Evolutionary conservation across 768 basidiomycete genomes (phyloP), one percentile per base, ranked within the genome.

Genomic region (Leccinum subtestaceum): DNA sequence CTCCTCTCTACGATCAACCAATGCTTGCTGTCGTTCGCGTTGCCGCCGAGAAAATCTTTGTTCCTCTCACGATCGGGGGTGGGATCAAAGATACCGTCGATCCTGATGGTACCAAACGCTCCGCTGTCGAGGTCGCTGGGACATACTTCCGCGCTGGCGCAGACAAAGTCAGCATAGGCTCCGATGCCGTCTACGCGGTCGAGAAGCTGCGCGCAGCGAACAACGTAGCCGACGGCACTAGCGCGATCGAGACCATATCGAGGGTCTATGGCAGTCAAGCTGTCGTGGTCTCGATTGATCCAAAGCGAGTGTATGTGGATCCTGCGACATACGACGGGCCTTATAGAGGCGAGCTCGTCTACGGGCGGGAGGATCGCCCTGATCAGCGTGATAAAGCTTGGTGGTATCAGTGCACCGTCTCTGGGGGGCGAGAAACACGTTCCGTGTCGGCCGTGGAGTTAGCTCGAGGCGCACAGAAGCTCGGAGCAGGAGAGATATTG

Each of bases 371-470:
- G 3, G 77, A 79, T 58, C 74, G 75, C 8, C 70, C 76, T 8
- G 83, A 78, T 58, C 89, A 89, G 62, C 76, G 80, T 55, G 87
- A 84, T 46, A 87, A 84, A 69, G 88, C 86, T 46, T 98, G 97
- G 95, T 98, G 96, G 97, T 99, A 99, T 74, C 94, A 95, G 71
- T 98, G 97, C 74, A 98, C 97, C 11, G 91, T 98, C 50, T 91
- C 88, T 1, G 96, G 97, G 40, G 97, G 97, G 13, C 86, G 97
- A 31, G 90, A 94, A 70, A 63, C 78, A 23, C 85, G 94, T 12
- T 85, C 85, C 36, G 75, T 99, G 32, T 97, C 96, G 13, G 96
- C 87, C 46, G 85, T 93, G 21, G 87, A 98, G 74, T 85, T 99
- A n/a, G 93, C 91, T 17, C 79, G 84, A 58, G 97, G 96, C 12